A percentile compares a stretch with the other conserved stretches of the same genome.
phyloP scores from a whole-genome alignment of 306 rosid species.

The Rosa persica region DNA sequence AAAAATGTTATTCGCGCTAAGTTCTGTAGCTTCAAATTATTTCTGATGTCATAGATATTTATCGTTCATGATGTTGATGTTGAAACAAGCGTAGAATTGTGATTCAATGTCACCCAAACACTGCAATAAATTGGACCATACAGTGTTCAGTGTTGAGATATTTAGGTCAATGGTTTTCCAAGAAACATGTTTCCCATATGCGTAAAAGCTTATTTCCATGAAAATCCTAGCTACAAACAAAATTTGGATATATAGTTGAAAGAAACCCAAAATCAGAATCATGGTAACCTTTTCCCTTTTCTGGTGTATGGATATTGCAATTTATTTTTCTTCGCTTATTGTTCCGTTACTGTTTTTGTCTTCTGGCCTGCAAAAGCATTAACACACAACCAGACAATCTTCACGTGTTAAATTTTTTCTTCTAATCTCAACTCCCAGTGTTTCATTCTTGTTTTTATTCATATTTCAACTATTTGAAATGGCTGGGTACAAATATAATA shows the following conservation, averaged over 20 bases:
- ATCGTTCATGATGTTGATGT: background rate
- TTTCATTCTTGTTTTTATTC: background rate
- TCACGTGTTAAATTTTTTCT: background rate
- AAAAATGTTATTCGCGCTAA: too few relatives aligned
- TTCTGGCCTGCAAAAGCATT: background rate
- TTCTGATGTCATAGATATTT: background rate
- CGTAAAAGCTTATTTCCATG: background rate
- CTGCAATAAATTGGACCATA: background rate
- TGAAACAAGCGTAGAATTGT: background rate
- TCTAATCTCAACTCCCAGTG: background rate
- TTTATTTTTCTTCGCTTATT: background rate
- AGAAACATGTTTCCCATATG: slow-evolving; percentile 20
- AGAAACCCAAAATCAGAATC: background rate
- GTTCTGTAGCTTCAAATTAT: background rate
- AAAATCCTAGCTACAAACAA: background rate
- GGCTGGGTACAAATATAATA: background rate
- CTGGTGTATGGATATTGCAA: background rate
- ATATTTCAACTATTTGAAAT: background rate
- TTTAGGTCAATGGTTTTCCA: background rate
- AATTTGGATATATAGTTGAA: background rate
- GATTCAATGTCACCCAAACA: background rate
- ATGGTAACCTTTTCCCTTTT: background rate
- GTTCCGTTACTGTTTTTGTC: background rate
- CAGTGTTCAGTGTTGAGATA: background rate
- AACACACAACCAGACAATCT: too few relatives aligned